Evolutionary conservation across 805 yeast genomes (phyloP).

Genomic region (Sugiyamaella qingdaonensis): DNA sequence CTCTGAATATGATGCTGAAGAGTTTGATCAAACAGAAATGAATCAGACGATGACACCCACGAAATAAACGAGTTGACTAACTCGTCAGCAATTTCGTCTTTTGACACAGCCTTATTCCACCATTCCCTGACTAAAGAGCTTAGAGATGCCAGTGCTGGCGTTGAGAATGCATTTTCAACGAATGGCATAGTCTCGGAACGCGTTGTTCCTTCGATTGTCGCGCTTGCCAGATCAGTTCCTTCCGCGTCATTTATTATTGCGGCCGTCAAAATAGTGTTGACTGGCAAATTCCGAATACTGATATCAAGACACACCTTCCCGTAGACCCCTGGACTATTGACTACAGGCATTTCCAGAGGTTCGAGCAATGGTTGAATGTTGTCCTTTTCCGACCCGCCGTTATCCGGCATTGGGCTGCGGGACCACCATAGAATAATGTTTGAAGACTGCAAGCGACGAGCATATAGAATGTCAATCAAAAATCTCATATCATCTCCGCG

Average conservation of each 20-base stretch:
- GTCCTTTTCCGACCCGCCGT: constrained; percentile 76
- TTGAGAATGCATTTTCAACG: constrained; percentile 79
- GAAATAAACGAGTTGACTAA: constrained; percentile 74
- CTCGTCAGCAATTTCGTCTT: constrained; percentile 69
- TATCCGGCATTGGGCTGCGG: constrained; percentile 69
- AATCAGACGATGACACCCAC: constrained; percentile 79
- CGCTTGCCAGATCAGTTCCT: constrained; percentile 69
- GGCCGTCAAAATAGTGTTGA: constrained; percentile 84
- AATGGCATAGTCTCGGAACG: constrained; percentile 38
- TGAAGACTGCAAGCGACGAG: constrained; percentile 62
- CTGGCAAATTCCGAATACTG: constrained; percentile 69
- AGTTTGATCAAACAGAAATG: constrained; percentile 70
- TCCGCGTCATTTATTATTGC: constrained; percentile 82
- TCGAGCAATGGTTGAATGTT: constrained; percentile 45
- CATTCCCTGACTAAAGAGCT: constrained; percentile 75
- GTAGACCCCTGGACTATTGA: constrained; percentile 76
- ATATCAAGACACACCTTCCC: constrained; percentile 75
- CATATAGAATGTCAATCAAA: constrained; percentile 81
- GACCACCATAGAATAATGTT: constrained; percentile 94
- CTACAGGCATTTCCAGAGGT: constrained; percentile 62
- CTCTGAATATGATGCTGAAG: constrained; percentile 86
- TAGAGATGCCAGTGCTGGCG: constrained; percentile 65
- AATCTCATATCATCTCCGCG: constrained; percentile 72
- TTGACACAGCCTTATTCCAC: constrained; percentile 86
- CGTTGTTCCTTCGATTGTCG: constrained; percentile 32